Evolutionary conservation across 495 filamentous ascomycete genomes (phyloP), one percentile per base, ranked within the genome.

Genomic region (Talaromyces adpressus): DNA sequence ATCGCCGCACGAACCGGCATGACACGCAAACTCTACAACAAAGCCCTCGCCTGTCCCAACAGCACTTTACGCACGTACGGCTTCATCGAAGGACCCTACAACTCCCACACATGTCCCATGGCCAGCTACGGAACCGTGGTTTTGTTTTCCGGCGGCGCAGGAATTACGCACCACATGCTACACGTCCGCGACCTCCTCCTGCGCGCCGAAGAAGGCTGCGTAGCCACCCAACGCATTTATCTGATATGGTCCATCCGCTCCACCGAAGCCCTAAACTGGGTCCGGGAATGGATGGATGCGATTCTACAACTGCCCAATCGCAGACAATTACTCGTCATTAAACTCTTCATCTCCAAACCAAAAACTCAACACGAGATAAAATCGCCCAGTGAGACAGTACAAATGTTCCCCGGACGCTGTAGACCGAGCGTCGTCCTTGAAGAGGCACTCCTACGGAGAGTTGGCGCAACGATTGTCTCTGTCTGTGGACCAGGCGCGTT

Each of bases 201-300:
- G 5, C 89, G 88, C 54, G 89, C 86, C 68, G 76, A 79, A 36
- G 85, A 87, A 51, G 84, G 84, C 61, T 88, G 86, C 20, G 87
- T 89, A 12, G 89, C 92, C n/a, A 88, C 89, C 0, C 85, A 87
- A 51, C 87, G 89, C 64, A 82, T 97, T 65, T 81, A 94, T 14
- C 82, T 98, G 5, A 85, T 97, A 56, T 98, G 94, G 94, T 87
- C 88, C 53, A 90, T 98, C 60, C 91, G 93, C 66, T 89, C 82
- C 47, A 90, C 89, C 25, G 93, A 97, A 62, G 89, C 92, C 66
- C 83, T 98, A 27, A 87, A 92, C 70, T 98, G 94, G 94, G 91
- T 97, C 49, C 84, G 90, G 6, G 85, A 88, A 7, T 98, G 90
- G 91, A 98, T 98, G 94, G 93, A 96, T 64, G 81, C 90, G 70